These are phyloP conservation scores for Leptodontidium sp. DNA, from an alignment of 2,329 filamentous ascomycete species.

Conservation along the genomic window DNA sequence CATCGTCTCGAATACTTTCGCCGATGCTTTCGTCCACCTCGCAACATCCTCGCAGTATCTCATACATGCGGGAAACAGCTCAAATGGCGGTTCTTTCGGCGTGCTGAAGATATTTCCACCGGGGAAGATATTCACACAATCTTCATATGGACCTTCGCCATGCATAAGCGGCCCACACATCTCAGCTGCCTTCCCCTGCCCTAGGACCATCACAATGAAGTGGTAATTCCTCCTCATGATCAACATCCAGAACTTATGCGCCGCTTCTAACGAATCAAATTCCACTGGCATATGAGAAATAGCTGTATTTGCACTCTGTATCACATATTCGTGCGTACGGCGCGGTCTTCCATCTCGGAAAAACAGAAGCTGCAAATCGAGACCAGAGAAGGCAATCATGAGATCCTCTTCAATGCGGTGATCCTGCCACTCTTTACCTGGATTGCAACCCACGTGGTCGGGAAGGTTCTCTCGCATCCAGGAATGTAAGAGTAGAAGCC, in stretches of 20 bases:
- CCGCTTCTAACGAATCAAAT: constrained; percentile 2
- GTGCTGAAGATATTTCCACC: constrained; percentile 25
- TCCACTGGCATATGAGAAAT: constrained; percentile 21
- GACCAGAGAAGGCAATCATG: constrained; percentile 24
- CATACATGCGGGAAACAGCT: constrained; percentile 18
- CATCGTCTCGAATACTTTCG: constrained; percentile 7
- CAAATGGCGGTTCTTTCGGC: constrained; percentile 22
- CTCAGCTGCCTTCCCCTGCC: constrained; percentile 3
- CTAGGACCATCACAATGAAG: constrained; percentile 18
- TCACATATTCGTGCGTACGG: constrained; percentile 9
- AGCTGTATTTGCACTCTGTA: background rate
- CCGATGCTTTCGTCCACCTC: constrained; percentile 21
- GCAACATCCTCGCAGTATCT: constrained; percentile 24
- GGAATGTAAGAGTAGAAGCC: constrained; percentile 26
- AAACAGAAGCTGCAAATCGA: constrained; percentile 30
- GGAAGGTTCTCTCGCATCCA: background rate
- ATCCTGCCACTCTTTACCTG: constrained; percentile 3
- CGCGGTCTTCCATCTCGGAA: constrained; percentile 24
- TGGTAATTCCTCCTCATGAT: constrained; percentile 32
- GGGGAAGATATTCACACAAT: constrained; percentile 23
- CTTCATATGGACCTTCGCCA: constrained; percentile 22
- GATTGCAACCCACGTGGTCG: background rate
- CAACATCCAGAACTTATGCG: constrained; percentile 19
- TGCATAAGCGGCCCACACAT: constrained; percentile 14
- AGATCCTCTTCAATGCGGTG: constrained; percentile 24